Evolutionary conservation across 371 early-diverging fungal genomes (phyloP), one percentile per base, ranked within the genome.

Genomic region (Lichtheimia ornata): DNA sequence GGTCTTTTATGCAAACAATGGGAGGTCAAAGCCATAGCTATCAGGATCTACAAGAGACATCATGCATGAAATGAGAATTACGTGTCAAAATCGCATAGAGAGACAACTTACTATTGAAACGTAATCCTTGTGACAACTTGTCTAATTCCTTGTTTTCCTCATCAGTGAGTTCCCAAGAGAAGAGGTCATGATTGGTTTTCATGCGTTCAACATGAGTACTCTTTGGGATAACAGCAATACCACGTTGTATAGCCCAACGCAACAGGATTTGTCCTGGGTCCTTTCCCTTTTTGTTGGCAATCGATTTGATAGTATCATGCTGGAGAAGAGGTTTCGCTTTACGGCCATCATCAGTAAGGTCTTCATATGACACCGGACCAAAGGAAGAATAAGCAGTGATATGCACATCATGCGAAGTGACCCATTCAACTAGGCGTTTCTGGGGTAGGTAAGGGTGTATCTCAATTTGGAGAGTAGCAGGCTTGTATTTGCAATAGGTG

Each of bases 381-480:
- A 82, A 74, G 54, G 71, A 70, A 40, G 76, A 74, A 61, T 79
- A 82, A 7, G 76, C 83, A 1, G 76, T 79, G 22, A 82, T 64
- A 51, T 75, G 74, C 27, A 82, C 65, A 25, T 71, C 73, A 47
- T 79, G 61, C 41, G 64, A 60, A 47, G 77, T 56, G 25, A 67
- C 73, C 61, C 62, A 62, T 50, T 63, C 49, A 54, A 81, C 66
- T 4, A 84, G 59, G 2, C 70, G 64, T n/a, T 69, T 60, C 52
- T 88, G 88, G 49, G 75, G 79, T 40, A 87, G 71, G 59, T 86
- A 84, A 7, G 88, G 89, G 63, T 87, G 84, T 18, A 82, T 64
- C 62, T 89, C 84, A 22, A 84, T 70, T 54, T 79, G 76, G n/a
- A 79, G 63, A 44, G 71, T 69, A 28, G 72, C 66, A 50, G 79